A percentile compares a stretch with the other conserved stretches of the same genome.
phyloP scores from a whole-genome alignment of 306 rosid species.

The Ormosia semicastrata region DNA sequence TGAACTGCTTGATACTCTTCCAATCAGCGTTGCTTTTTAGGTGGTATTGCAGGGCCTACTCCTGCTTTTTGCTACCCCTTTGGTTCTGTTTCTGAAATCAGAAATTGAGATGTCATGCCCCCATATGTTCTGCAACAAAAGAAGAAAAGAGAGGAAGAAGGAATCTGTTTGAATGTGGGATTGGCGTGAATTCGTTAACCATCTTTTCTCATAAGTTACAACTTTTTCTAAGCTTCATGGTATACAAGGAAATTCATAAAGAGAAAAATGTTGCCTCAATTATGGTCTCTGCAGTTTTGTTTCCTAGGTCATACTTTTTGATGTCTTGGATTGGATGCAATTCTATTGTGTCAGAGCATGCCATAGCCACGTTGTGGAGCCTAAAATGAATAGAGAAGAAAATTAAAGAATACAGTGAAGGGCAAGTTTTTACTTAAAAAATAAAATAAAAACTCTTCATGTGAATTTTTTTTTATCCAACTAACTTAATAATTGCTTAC shows the following conservation, averaged over 20 bases:
- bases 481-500: no score
- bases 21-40: conserved; percentile 54
- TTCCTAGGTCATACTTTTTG: not conserved
- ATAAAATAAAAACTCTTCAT: no score
- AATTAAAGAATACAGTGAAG: no score
- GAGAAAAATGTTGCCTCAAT: no score
- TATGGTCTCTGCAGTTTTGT: not conserved
- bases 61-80: conserved; percentile 38
- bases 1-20: conserved; percentile 37
- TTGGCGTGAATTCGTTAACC: conserved; percentile 24
- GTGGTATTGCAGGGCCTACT: conserved; percentile 40
- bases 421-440: no score
- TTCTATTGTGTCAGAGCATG: not conserved
- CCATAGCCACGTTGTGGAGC: not conserved
- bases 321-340: not conserved
- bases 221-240: not conserved
- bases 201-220: not conserved
- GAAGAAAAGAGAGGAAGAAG: conserved; percentile 13
- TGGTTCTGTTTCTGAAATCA: conserved; percentile 32
- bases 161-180: conserved; percentile 34
- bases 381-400: not conserved
- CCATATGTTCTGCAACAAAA: not conserved
- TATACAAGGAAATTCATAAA: not conserved
- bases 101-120: conserved; percentile 22
- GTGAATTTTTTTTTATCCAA: no score